Evolutionary conservation across 2,329 filamentous ascomycete species (phyloP), one percentile per base, ranked within the genome.

Genomic region (Botrytis deweyae): DNA sequence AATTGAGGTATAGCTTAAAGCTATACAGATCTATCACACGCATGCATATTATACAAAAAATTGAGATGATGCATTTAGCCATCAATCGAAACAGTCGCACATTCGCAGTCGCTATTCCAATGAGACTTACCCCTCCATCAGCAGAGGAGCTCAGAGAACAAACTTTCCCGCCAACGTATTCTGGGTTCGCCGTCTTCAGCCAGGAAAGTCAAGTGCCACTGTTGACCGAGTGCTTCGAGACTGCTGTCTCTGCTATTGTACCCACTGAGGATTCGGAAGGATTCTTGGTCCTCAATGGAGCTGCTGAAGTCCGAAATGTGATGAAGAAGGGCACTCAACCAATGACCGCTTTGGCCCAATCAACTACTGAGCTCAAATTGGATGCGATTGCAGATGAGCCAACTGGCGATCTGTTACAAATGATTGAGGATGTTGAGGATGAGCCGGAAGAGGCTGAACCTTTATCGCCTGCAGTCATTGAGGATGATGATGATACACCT

Each of bases 241-340:
- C 87, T 73, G 83, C 89, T 36, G 88, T 94, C 18, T 88, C 92
- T 36, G 89, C 91, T 20, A 82, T 97, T 1, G 84, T 93, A 3
- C 87, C 93, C 4, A 87, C 89, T 33, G 85, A 87, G 20, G 86
- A 86, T 33, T 88, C 89, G 2, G 90, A 89, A 64, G 93, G 94
- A 7, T 97, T 93, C 81, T 84, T 96, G 58, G 84, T 91, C 16
- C 83, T 97, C 9, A 94, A 97, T 80, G 87, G 91, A n/a, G 86
- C 89, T 0, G 93, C 93, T 22, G 91, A 93, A 78, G 85, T 97
- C 58, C 90, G 89, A 83, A 88, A 87, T 42, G 80, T 90, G 52
- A 85, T 86, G 55, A 88, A 92, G 80, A 88, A 88, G 78, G 87
- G 88, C 46, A 86, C 88, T 73, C 85, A 88, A 44, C 84, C 85